phyloP scores from a whole-genome alignment of 2,329 filamentous ascomycete genomes.

The Fusarium protoensiforme region DNA sequence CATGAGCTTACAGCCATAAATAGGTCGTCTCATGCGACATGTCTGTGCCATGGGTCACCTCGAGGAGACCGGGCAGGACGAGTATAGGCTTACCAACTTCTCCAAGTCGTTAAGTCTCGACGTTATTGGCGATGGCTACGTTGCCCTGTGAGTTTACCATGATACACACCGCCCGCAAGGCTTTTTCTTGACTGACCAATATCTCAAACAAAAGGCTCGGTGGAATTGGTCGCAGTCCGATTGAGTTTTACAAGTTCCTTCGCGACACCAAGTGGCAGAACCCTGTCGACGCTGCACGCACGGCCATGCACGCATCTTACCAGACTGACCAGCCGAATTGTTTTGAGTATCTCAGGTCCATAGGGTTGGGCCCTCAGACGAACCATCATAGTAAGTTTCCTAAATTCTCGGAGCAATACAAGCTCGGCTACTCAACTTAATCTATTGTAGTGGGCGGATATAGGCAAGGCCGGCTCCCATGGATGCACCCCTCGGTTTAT shows the following conservation, averaged over 20 bases:
- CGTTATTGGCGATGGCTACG: constrained; percentile 46
- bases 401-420: background rate
- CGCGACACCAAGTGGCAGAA: constrained; percentile 8
- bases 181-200: background rate
- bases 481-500: constrained; percentile 43
- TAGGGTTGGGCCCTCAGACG: background rate
- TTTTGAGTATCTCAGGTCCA: constrained; percentile 8
- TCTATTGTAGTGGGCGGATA: constrained; percentile 38
- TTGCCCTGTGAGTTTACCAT: constrained; percentile 30
- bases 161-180: background rate
- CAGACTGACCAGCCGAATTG: constrained; percentile 7
- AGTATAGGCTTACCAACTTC: constrained; percentile 51
- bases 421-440: background rate
- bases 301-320: constrained; percentile 8
- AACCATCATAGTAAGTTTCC: constrained; percentile 7
- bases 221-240: constrained; percentile 9
- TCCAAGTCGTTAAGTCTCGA: constrained; percentile 45
- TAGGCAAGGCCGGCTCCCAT: constrained; percentile 41
- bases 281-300: background rate
- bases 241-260: constrained; percentile 11
- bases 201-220: background rate
- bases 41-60: constrained; percentile 50
- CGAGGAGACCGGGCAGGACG: constrained; percentile 44
- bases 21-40: constrained; percentile 48
- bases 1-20: background rate